Evolutionary conservation across 768 basidiomycete species (phyloP), one percentile per base, ranked within the genome.

Genomic region (Pulveroboletus ravenelii): DNA sequence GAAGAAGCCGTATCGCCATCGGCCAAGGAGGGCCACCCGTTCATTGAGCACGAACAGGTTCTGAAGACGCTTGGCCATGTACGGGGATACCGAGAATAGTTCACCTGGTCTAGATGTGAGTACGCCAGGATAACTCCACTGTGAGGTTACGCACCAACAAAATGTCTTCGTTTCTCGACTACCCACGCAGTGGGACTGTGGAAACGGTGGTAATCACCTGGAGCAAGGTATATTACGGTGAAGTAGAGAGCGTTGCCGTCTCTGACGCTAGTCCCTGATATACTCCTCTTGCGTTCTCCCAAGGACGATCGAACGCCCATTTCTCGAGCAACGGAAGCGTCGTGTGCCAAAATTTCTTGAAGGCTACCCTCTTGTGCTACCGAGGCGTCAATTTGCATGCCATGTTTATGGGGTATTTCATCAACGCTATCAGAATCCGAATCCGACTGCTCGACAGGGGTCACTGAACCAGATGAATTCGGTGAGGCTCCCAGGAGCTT

Each of bases 31-130:
- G 2, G 94, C 93, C 9, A 98, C 95, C 20, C 96, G 85, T 72
- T 99, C 96, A 64, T 99, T 98, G n/a, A 99, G 77, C 9, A 99
- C 93, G 57, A 99, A 99, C 15, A 98, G 71, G 64, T 96, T 92
- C 64, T 89, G 82, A 9, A 96, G 74, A 10, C 93, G 84, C 65
- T 89, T 89, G 10, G 89, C 94, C 77, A 98, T 90, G 72, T 86
- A 98, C 0, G 96, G 96, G 4, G 92, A 93, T 20, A 99, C 96
- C 10, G 89, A 92, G 72, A 96, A 98, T 6, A 99, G 74, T 64
- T 98, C 95, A 46, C 90, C 89, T 89, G 59, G 13, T 25, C 12
- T 3, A 5, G 12, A 4, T 32, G 39, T 56, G 17, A 53, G 41
- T 12, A 39, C 25, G 3, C 36, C 5, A 17, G 12, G 3, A 25